Evolutionary conservation across 2,329 filamentous ascomycete genomes (phyloP).

Genomic region (Paracoccidioides brasiliensis): DNA sequence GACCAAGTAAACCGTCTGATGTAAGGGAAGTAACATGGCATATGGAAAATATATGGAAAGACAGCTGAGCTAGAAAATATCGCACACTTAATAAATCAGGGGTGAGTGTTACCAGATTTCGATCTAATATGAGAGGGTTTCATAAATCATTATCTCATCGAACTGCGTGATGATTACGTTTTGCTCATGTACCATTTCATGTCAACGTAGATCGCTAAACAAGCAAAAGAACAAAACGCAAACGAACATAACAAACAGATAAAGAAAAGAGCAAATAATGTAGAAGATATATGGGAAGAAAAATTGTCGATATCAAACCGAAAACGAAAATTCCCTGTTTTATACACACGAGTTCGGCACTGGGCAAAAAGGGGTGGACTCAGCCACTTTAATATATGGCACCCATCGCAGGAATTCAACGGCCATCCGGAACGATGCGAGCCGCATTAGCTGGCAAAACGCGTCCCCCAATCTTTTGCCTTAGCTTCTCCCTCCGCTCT

Average conservation of each 20-base stretch:
- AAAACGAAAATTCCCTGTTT: neutral
- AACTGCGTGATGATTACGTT: too few species aligned
- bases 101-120: neutral
- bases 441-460: slow-evolving; percentile 23
- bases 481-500: slow-evolving; percentile 39
- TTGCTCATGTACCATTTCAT: neutral
- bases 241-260: neutral
- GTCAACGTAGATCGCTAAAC: neutral
- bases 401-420: slow-evolving; percentile 8
- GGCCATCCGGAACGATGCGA: neutral
- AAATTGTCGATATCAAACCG: neutral
- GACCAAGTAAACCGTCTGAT: too few species aligned
- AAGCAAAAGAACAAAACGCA: neutral
- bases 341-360: neutral
- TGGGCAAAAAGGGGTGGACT: neutral
- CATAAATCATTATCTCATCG: neutral
- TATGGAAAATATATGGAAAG: too few species aligned
- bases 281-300: neutral
- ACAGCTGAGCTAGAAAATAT: too few species aligned
- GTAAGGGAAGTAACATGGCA: too few species aligned
- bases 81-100: too few species aligned
- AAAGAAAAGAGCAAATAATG: neutral
- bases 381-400: too few species aligned
- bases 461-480: slow-evolving; percentile 40
- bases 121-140: neutral